Conservation (phyloP, 2,329 filamentous ascomycete genomes). For the Fusarium sp. region DNA sequence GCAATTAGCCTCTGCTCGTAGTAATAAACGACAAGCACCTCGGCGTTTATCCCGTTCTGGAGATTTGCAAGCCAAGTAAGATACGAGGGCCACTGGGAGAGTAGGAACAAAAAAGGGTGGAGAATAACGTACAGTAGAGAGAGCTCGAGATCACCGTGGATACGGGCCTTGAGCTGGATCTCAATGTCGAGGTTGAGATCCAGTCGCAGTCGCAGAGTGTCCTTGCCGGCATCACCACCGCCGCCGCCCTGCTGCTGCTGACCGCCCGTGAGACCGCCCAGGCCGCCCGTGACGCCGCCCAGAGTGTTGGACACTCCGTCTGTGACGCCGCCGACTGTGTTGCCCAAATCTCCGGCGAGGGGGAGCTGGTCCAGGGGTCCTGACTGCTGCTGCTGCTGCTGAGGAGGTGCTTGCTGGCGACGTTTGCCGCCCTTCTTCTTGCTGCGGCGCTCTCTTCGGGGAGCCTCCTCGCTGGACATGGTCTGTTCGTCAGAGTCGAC, state of each 20-base stretch:
- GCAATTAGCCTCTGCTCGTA: constrained; percentile 46
- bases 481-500: constrained; percentile 47
- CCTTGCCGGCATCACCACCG: constrained; percentile 63
- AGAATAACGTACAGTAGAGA: constrained; percentile 70
- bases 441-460: constrained; percentile 43
- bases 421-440: constrained; percentile 52
- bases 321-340: constrained; percentile 57
- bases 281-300: constrained; percentile 56
- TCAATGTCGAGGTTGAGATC: constrained; percentile 88
- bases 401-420: constrained; percentile 45
- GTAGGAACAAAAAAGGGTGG: neutral
- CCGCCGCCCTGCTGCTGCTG: constrained; percentile 51
- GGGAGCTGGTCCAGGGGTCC: constrained; percentile 56
- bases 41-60: constrained; percentile 46
- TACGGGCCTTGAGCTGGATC: constrained; percentile 86
- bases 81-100: constrained; percentile 36
- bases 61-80: constrained; percentile 47
- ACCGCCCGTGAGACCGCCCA: constrained; percentile 56
- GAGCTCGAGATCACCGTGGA: constrained; percentile 85
- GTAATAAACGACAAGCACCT: too few relatives aligned
- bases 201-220: constrained; percentile 76
- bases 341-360: constrained; percentile 53
- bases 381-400: constrained; percentile 36
- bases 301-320: constrained; percentile 59
- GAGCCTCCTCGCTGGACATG: constrained; percentile 44